A percentile compares a stretch with the other conserved stretches of the same genome.
phyloP scores from a whole-genome alignment of 805 yeast genomes.

The Metschnikowia noctiluminum region DNA sequence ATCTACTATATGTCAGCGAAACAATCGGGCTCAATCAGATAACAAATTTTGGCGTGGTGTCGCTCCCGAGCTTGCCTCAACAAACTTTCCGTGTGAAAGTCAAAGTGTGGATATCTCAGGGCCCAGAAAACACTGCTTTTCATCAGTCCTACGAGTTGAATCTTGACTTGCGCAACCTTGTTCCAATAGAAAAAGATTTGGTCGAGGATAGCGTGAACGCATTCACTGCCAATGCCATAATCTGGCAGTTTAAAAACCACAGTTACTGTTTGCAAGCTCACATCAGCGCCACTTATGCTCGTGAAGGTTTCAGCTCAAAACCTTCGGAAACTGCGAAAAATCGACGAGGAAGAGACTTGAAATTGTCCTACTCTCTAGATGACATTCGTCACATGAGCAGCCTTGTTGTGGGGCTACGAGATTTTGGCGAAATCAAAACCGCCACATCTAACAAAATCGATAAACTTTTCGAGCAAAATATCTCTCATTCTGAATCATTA shows the following conservation, averaged over 20 bases:
- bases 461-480: neutral
- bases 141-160: constrained; percentile 2
- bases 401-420: constrained; percentile 20
- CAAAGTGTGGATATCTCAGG: constrained; percentile 8
- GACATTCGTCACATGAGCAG: constrained; percentile 14
- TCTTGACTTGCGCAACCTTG: constrained; percentile 10
- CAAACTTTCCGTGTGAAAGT: constrained; percentile 1
- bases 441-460: constrained; percentile 22
- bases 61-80: constrained; percentile 21
- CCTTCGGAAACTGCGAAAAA: neutral
- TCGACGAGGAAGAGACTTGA: neutral
- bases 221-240: constrained; percentile 9
- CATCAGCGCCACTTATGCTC: neutral
- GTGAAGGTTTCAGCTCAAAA: neutral
- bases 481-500: neutral
- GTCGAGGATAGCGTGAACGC: neutral
- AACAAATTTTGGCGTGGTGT: constrained; percentile 28
- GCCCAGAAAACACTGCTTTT: neutral
- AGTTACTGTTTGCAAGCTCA: constrained; percentile 9
- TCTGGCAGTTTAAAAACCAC: constrained; percentile 12
- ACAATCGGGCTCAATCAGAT: constrained; percentile 18
- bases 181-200: neutral
- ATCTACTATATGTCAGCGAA: constrained; percentile 34
- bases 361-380: constrained; percentile 14
- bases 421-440: constrained; percentile 26